Evolutionary conservation across 2,329 filamentous ascomycete genomes (phyloP).

Genomic region (Dryadomyces quercivorus): DNA sequence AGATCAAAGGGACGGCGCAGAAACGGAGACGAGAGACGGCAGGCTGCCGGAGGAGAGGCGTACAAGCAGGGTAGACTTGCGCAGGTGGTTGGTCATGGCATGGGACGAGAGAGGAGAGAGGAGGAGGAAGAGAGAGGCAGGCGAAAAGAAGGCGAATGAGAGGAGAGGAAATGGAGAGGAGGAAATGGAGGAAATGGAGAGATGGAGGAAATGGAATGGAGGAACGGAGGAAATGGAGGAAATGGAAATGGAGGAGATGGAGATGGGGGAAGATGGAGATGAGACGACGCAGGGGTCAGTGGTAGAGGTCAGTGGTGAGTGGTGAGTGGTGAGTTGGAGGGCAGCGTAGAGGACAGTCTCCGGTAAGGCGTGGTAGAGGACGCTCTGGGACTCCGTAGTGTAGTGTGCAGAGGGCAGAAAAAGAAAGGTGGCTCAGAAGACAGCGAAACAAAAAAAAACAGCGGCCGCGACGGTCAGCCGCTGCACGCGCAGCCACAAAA

Average conservation of each 20-base stretch:
- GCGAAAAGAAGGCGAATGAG: background rate
- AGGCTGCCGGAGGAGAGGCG: background rate
- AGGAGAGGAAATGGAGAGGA: background rate
- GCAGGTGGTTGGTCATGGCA: background rate
- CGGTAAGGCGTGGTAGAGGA: no score
- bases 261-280: background rate
- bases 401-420: background rate
- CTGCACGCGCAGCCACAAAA: no score
- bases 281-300: no score
- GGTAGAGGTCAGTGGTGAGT: no score
- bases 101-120: background rate
- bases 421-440: background rate
- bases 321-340: no score
- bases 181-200: background rate
- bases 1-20: background rate
- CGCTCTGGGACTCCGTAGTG: no score
- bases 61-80: background rate
- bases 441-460: background rate
- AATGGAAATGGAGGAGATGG: background rate
- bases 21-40: background rate
- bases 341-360: no score
- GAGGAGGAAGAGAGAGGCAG: background rate
- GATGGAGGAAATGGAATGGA: no score
- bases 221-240: background rate
- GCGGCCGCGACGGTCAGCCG: no score